Base-by-base conservation (phyloP, 2,329 filamentous ascomycete species). In the Colletotrichum tanaceti region DNA sequence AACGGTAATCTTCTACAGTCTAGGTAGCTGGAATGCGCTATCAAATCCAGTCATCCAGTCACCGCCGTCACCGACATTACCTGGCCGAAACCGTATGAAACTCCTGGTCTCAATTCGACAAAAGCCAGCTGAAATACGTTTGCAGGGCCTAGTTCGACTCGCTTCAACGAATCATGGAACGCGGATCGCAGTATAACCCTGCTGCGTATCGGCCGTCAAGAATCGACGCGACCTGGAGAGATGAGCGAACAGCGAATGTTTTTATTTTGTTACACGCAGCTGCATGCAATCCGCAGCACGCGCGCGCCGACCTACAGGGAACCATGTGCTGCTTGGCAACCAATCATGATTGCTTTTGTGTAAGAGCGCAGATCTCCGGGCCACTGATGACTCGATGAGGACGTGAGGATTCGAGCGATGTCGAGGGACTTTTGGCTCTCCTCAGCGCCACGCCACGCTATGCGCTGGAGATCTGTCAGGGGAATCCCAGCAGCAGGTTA, bases 41-140 rank as follows among this genome's bases (percentile, higher is more conserved):
- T 60, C 20, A 22, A 61, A 41, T 41, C 20, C 20, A 20, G 14
- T 16, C n/a, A 35, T 14, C 16, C 43, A 20, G 50, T 52, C 52
- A 57, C 52, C 43, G 52, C 44, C 18, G 35, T 63, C 58, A 57
- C 58, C 58, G 44, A 66, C 50, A 67, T 67, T 67, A 52, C 58
- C 41, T 67, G 35, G 62, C 32, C 54, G 50, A 39, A 65, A 53
- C 32, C 46, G 47, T 47, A 41, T 68, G 47, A 65, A 47, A 65
- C 65, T 20, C 22, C 22, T 18, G 41, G 53, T 65, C 47, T 65
- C 39, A 38, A 50, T 32, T 39, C 32, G 39, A 54, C 41, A 54
- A 39, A 59, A 47, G 54, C 61, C 10, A 59, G 61, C 65, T 59
- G 65, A 59, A 53, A 47, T 53, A 47, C 41, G n/a, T 38, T 63